A percentile compares a stretch with the other conserved stretches of the same genome.
These are phyloP conservation scores for Nissolia schottii DNA, from an alignment of 306 rosid species.

Conservation along the genomic window DNA sequence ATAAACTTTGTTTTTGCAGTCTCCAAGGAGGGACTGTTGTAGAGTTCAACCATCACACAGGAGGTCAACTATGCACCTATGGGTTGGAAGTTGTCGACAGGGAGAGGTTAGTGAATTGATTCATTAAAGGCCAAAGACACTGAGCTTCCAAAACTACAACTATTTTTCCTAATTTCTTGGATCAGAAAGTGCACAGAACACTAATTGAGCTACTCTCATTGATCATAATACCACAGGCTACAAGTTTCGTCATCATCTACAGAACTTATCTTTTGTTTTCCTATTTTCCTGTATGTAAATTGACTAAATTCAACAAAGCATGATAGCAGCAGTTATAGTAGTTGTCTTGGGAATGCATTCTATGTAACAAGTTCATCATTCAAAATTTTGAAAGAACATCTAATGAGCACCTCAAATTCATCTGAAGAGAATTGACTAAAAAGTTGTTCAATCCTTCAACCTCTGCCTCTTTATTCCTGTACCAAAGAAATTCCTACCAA, in stretches of 20 bases:
- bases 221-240: constrained; percentile 16
- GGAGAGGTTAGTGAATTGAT: constrained; percentile 58
- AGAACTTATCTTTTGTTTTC: background rate
- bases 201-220: constrained; percentile 9
- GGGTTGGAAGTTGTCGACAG: constrained; percentile 59
- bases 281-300: constrained; percentile 12
- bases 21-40: constrained; percentile 91
- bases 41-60: constrained; percentile 56
- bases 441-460: constrained; percentile 6
- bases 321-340: background rate
- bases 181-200: constrained; percentile 23
- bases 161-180: constrained; percentile 9
- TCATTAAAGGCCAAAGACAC: background rate
- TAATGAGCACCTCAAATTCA: background rate
- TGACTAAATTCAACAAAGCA: constrained; percentile 24
- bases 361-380: constrained; percentile 12
- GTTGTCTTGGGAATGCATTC: constrained; percentile 18
- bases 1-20: constrained; percentile 49
- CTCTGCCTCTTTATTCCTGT: constrained; percentile 5
- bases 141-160: constrained; percentile 12
- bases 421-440: background rate
- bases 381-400: background rate
- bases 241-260: background rate
- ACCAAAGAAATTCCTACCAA: background rate
- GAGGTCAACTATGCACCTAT: constrained; percentile 51